Base-by-base conservation (phyloP, 192 early-diverging fungal species). In the Geranomyces variabilis region DNA sequence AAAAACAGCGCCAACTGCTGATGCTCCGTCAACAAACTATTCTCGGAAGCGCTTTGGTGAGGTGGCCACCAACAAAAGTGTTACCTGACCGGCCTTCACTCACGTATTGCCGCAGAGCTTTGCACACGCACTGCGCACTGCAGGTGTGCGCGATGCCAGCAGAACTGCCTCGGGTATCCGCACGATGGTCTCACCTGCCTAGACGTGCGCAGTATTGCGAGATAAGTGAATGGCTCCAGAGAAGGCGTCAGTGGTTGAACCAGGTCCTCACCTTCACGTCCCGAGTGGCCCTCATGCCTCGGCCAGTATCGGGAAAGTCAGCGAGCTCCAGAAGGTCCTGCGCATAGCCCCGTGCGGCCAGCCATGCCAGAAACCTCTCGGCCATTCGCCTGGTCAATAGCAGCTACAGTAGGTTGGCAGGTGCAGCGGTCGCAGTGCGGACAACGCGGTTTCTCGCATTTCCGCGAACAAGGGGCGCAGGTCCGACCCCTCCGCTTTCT, bases 351-450 rank as follows among this genome's bases (percentile, higher is more conserved):
- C 28, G 19, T 26, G 30, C 17, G 31, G 58, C 58, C 22, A 26
- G 31, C 58, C 58, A 60, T 33, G 19, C 22, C 58, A 60, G 58
- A 29, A 60, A 29, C 28, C 22, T 15, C 51, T 41, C 51, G 51
- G 7, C 51, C 51, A 53, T 53, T 47, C 46, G 12, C 10, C 19
- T 47, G 10, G 46, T 47, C 46, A 47, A 47, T 10, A 19, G 46
- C 46, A n/a, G n/a, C n/a, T n/a, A n/a, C n/a, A n/a, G n/a, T n/a
- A n/a, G n/a, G n/a, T n/a, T n/a, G n/a, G n/a, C n/a, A n/a, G n/a
- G n/a, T n/a, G n/a, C n/a, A n/a, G n/a, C n/a, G n/a, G n/a, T n/a
- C n/a, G n/a, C n/a, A n/a, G n/a, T n/a, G n/a, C n/a, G n/a, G n/a
- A n/a, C n/a, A n/a, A n/a, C n/a, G n/a, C n/a, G n/a, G n/a, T n/a